Evolutionary conservation across 345 rosid genomes (phyloP).

Genomic region (Acer campestre): DNA sequence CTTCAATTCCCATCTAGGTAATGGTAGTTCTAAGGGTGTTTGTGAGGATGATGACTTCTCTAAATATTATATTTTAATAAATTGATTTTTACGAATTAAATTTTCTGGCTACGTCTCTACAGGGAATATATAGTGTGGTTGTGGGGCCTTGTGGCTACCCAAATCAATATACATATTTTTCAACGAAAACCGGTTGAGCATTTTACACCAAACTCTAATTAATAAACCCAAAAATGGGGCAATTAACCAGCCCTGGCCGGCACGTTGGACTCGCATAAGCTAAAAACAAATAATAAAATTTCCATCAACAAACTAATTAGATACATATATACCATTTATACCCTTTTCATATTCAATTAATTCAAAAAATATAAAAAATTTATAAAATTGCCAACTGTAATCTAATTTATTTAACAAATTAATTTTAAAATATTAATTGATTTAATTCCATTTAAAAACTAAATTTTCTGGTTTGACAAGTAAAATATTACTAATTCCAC

Average conservation of each 20-base stretch:
- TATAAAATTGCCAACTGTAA: slow-evolving; percentile 7
- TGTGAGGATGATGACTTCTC: too few relatives aligned
- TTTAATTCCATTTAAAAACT: neutral
- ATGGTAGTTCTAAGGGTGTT: too few relatives aligned
- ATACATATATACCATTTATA: neutral
- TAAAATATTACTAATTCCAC: neutral
- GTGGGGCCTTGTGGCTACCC: too few relatives aligned
- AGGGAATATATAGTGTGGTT: too few relatives aligned
- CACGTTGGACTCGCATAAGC: slow-evolving; percentile 18
- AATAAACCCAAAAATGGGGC: neutral
- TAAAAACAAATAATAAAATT: neutral
- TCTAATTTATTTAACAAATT: neutral
- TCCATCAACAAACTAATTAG: too few relatives aligned
- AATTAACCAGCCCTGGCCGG: slow-evolving; percentile 16
- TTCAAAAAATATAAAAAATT: neutral
- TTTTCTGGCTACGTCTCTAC: too few relatives aligned
- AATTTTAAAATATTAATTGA: too few relatives aligned
- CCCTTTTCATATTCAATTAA: neutral
- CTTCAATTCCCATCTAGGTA: too few relatives aligned
- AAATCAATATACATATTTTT: too few relatives aligned
- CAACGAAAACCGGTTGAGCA: slow-evolving; percentile 4
- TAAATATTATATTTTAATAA: too few relatives aligned
- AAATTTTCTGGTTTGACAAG: slow-evolving; percentile 9
- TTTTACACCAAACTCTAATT: slow-evolving; percentile 32
- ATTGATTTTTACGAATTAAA: too few relatives aligned